phyloP scores from a whole-genome alignment of 495 filamentous ascomycete species.

The Xylaria sp. region DNA sequence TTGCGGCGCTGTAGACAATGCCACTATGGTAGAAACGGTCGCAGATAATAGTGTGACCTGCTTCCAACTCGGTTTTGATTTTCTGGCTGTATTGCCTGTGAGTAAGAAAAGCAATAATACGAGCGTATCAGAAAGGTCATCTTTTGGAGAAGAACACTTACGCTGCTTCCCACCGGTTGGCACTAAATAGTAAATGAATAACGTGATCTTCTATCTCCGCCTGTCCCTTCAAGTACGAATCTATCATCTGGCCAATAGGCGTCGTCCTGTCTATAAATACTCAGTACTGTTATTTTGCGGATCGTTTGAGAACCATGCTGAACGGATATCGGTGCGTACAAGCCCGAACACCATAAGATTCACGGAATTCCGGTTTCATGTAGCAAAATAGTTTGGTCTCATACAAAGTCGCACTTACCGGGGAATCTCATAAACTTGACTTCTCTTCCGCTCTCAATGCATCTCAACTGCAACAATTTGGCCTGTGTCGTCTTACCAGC shows the following conservation, averaged over 20 bases:
- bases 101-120: not conserved
- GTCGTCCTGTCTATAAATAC: conserved; percentile 75
- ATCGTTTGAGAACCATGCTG: not conserved
- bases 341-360: not conserved
- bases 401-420: conserved; percentile 59
- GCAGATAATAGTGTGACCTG: conserved; percentile 77
- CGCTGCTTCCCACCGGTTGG: conserved; percentile 92
- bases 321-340: too few species aligned
- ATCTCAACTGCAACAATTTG: conserved; percentile 70
- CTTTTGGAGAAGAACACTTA: conserved; percentile 43
- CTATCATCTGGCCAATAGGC: conserved; percentile 88
- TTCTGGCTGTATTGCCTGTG: conserved; percentile 49
- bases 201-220: conserved; percentile 85
- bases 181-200: conserved; percentile 94
- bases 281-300: not conserved
- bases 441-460: conserved; percentile 61
- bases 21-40: conserved; percentile 96
- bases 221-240: conserved; percentile 79
- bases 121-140: not conserved
- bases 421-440: conserved; percentile 87
- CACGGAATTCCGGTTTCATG: not conserved
- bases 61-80: conserved; percentile 66
- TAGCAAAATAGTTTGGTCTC: not conserved
- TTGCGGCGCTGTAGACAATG: conserved; percentile 94
- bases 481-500: conserved; percentile 97